phyloP scores from a whole-genome alignment of 2,329 filamentous ascomycete genomes.

The Exserohilum rostratum region DNA sequence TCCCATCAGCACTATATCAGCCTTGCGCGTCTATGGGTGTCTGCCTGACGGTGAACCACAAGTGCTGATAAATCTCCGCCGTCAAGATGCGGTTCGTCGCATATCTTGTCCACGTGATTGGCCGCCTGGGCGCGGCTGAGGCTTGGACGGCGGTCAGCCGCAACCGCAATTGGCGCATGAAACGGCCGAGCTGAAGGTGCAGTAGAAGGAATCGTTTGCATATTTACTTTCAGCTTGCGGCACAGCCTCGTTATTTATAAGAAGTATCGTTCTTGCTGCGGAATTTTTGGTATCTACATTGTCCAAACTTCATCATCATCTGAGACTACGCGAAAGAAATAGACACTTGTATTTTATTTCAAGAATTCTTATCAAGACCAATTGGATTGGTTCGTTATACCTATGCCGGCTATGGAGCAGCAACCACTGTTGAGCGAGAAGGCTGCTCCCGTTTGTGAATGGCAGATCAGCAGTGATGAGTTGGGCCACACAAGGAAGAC shows the following conservation, averaged over 20 bases:
- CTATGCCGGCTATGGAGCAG: slow-evolving; percentile 23
- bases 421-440: slow-evolving; percentile 25
- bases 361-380: not conserved
- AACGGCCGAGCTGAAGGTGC: slow-evolving; percentile 14
- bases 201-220: slow-evolving; percentile 2
- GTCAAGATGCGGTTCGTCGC: not conserved
- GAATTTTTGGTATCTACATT: not conserved
- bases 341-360: not conserved
- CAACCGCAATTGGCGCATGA: slow-evolving; percentile 24
- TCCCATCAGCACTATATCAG: slow-evolving; percentile 16
- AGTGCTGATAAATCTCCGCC: slow-evolving; percentile 4
- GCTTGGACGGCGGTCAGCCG: slow-evolving; percentile 28
- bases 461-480: not conserved
- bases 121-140: slow-evolving; percentile 14
- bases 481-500: not conserved
- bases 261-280: not conserved
- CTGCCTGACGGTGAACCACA: slow-evolving; percentile 6
- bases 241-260: slow-evolving; percentile 11
- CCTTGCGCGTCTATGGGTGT: not conserved
- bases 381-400: not conserved
- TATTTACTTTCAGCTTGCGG: slow-evolving; percentile 5
- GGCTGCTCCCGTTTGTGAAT: slow-evolving; percentile 5
- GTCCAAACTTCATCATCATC: not conserved
- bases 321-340: not conserved
- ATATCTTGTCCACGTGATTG: slow-evolving; percentile 10